Conservation (phyloP, 2,329 filamentous ascomycete genomes). For the Arthrinium puccinioides region DNA sequence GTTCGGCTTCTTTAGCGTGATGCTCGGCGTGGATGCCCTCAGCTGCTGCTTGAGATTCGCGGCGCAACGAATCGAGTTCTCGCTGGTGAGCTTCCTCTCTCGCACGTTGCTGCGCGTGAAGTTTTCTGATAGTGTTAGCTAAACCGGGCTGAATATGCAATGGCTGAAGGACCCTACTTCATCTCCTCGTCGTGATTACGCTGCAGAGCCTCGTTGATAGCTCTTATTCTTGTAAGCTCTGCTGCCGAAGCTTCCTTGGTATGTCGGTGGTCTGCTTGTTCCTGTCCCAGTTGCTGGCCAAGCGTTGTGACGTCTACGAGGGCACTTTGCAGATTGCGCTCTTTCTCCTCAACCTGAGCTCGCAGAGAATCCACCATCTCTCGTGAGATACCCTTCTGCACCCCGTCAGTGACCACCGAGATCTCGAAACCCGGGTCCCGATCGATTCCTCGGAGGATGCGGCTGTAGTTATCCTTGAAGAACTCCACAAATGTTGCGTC, state of each 20-base stretch:
- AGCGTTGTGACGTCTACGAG: slow-evolving; percentile 39
- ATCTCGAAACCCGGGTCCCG: slow-evolving; percentile 85
- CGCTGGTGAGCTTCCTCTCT: slow-evolving; percentile 32
- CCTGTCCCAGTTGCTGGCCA: slow-evolving; percentile 56
- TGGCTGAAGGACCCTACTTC: too few relatives aligned
- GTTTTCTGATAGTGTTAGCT: slow-evolving; percentile 23
- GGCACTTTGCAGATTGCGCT: slow-evolving; percentile 39
- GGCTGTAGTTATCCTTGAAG: slow-evolving; percentile 91
- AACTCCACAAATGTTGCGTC: slow-evolving; percentile 86
- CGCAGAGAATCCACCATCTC: slow-evolving; percentile 84
- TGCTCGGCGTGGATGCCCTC: slow-evolving; percentile 22
- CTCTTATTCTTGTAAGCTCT: slow-evolving; percentile 51
- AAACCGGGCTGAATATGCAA: too few relatives aligned
- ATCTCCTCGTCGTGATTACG: slow-evolving; percentile 62
- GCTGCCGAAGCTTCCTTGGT: slow-evolving; percentile 50
- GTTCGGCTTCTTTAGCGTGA: slow-evolving; percentile 24
- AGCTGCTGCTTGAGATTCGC: slow-evolving; percentile 15
- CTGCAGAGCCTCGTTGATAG: slow-evolving; percentile 64
- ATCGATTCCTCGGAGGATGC: slow-evolving; percentile 77
- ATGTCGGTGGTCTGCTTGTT: slow-evolving; percentile 64
- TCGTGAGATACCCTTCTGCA: slow-evolving; percentile 86
- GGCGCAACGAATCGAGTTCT: slow-evolving; percentile 15
- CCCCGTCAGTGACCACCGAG: slow-evolving; percentile 67
- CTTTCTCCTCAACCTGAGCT: slow-evolving; percentile 68
- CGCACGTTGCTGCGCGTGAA: slow-evolving; percentile 39